Evolutionary conservation across 805 yeast genomes (phyloP).

Genomic region (Wickerhamiella kazuoi): DNA sequence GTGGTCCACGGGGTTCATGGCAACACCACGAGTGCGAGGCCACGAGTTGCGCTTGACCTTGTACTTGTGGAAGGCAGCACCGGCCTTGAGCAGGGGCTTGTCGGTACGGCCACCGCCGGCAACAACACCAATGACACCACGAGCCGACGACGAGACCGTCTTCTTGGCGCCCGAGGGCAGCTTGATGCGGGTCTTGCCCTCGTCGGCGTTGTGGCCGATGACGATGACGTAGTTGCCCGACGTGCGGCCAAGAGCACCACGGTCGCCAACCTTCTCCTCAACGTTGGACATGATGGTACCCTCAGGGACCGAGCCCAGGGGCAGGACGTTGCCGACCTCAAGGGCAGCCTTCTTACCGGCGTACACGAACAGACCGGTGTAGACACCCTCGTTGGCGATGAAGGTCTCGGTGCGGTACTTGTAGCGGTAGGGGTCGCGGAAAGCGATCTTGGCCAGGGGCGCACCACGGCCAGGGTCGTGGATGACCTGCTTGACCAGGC

Average conservation of each 20-base stretch:
- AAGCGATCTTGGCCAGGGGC: constrained; percentile 95
- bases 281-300: constrained; percentile 98
- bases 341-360: constrained; percentile 98
- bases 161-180: constrained; percentile 99
- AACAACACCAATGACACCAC: constrained; percentile 99
- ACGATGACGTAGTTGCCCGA: constrained; percentile 99
- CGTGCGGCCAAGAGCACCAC: constrained; percentile 99
- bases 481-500: constrained; percentile 94
- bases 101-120: constrained; percentile 99
- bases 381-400: constrained; percentile 98
- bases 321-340: constrained; percentile 86
- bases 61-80: constrained; percentile 99
- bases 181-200: constrained; percentile 97
- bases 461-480: constrained; percentile 99
- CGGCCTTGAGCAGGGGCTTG: constrained; percentile 99
- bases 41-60: constrained; percentile 98
- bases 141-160: constrained; percentile 83
- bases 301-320: constrained; percentile 94
- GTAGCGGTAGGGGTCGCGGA: constrained; percentile 99
- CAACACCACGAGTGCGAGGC: constrained; percentile 99
- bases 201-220: constrained; percentile 98
- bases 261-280: constrained; percentile 97
- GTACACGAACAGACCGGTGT: constrained; percentile 98
- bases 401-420: constrained; percentile 95
- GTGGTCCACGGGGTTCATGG: constrained; percentile 99